Evolutionary conservation across 2,329 filamentous ascomycete genomes (phyloP).

Genomic region (Pestalotiopsis sp.): DNA sequence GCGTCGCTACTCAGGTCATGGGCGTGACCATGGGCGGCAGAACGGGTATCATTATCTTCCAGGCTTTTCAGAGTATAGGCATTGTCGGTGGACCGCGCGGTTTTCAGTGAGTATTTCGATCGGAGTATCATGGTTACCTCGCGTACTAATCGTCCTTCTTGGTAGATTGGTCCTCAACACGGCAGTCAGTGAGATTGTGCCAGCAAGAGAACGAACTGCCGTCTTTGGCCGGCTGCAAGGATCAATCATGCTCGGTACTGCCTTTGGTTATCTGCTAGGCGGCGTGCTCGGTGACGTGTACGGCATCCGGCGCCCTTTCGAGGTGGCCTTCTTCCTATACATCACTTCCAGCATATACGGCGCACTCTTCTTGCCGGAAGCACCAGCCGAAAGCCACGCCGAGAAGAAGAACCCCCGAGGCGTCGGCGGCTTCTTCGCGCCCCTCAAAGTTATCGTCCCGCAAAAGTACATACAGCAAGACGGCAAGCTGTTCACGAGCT

Average conservation of each 20-base stretch:
- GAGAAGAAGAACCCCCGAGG: conserved; percentile 33
- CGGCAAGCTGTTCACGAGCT: conserved; percentile 57
- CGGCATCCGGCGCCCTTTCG: conserved; percentile 67
- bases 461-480: conserved; percentile 53
- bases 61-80: conserved; percentile 68
- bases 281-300: conserved; percentile 66
- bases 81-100: conserved; percentile 70
- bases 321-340: conserved; percentile 63
- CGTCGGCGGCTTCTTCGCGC: conserved; percentile 62
- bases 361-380: conserved; percentile 43
- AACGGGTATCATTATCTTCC: conserved; percentile 68
- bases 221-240: conserved; percentile 68
- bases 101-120: conserved; percentile 49
- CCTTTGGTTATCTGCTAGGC: conserved; percentile 65
- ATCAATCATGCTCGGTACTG: conserved; percentile 67
- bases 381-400: conserved; percentile 15
- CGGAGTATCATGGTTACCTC: not conserved
- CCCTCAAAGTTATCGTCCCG: conserved; percentile 63
- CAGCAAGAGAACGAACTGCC: conserved; percentile 61
- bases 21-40: conserved; percentile 65
- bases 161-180: conserved; percentile 62
- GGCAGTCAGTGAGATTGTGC: conserved; percentile 67
- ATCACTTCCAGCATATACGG: conserved; percentile 46
- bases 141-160: not conserved
- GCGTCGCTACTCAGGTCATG: conserved; percentile 65